phyloP scores from a whole-genome alignment of 306 rosid genomes.

The Begonia loranthoides region DNA sequence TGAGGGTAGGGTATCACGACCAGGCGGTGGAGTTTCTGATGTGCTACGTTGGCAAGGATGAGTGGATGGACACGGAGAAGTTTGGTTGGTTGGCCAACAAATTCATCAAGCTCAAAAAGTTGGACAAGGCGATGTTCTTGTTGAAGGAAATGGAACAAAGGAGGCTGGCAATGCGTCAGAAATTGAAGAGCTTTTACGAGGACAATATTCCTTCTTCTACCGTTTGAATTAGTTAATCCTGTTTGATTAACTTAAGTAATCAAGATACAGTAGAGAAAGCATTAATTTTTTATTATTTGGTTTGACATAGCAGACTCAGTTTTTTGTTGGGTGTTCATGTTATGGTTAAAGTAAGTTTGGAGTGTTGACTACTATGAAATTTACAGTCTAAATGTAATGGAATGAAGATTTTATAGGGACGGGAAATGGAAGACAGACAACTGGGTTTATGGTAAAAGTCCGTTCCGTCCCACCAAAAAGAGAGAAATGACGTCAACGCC shows the following conservation, averaged over 20 bases:
- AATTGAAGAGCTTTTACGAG: slow-evolving; percentile 16
- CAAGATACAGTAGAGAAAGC: no score
- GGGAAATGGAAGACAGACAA: no score
- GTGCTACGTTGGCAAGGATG: slow-evolving; percentile 27
- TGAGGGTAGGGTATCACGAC: slow-evolving; percentile 13
- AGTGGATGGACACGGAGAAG: slow-evolving; percentile 20
- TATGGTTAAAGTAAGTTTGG: no score
- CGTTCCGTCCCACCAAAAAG: slow-evolving; percentile 16
- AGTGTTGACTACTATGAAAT: no score
- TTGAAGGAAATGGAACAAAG: slow-evolving; percentile 34
- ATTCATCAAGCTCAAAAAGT: slow-evolving; percentile 18
- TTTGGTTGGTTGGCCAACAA: slow-evolving; percentile 33
- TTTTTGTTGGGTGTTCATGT: no score
- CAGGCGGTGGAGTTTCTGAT: slow-evolving; percentile 31
- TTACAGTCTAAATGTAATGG: not conserved
- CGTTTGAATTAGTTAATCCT: no score
- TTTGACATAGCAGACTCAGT: no score
- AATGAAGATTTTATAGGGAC: no score
- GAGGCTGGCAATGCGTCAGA: slow-evolving; percentile 25
- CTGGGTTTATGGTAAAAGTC: not conserved
- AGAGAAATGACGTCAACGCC: slow-evolving; percentile 35
- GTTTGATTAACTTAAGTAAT: no score
- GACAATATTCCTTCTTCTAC: not conserved
- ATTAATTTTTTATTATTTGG: no score
- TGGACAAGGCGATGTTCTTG: slow-evolving; percentile 23